Percentiles rank a stretch among this genome's conserved stretches.
These are phyloP conservation scores for Colletotrichum tropicicola DNA, from an alignment of 2,329 filamentous ascomycete species.

Conservation along the genomic window DNA sequence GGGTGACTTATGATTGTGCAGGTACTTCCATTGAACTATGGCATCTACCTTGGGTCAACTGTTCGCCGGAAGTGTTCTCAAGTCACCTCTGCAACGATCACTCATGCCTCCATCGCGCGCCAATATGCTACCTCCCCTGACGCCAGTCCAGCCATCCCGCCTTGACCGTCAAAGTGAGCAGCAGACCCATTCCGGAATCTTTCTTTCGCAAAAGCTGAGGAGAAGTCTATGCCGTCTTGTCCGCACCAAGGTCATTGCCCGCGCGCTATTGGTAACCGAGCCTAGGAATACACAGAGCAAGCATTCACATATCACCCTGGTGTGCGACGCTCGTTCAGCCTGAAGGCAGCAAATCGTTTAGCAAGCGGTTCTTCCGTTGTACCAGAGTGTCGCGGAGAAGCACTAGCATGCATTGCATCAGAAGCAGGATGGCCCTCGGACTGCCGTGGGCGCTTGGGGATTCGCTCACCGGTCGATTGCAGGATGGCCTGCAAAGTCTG, in stretches of 20 bases:
- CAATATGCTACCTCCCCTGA: conserved; percentile 15
- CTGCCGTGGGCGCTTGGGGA: conserved; percentile 75
- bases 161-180: neutral
- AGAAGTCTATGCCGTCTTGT: neutral
- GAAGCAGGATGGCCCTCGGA: conserved; percentile 45
- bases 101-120: neutral
- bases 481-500: conserved; percentile 92
- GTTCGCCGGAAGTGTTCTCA: neutral
- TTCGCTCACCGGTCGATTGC: conserved; percentile 96
- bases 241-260: neutral
- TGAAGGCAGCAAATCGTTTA: conserved; percentile 74
- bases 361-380: conserved; percentile 63
- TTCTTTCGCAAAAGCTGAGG: neutral
- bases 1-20: no score
- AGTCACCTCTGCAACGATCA: neutral
- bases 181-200: neutral
- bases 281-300: neutral
- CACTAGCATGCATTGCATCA: conserved; percentile 32
- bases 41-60: neutral
- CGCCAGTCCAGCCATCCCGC: neutral
- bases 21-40: neutral
- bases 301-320: conserved; percentile 5
- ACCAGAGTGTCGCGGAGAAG: conserved; percentile 39
- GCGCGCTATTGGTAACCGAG: neutral
- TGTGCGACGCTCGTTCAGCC: conserved; percentile 58